Conservation (phyloP, 2,329 filamentous ascomycete genomes). For the Lomentospora prolificans region DNA sequence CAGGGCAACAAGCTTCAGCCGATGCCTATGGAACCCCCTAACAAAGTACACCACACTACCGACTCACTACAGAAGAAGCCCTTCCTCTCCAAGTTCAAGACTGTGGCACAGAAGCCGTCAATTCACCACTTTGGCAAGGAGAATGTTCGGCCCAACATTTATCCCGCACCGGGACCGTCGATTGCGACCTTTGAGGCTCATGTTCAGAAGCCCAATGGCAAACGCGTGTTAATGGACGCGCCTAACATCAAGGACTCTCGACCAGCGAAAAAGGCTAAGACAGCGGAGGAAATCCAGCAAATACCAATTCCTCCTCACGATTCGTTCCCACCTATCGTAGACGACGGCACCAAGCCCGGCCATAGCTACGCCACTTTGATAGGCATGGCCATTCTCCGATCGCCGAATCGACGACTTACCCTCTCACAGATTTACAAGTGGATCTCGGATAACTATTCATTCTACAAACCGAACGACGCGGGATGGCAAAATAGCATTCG, state of each 20-base stretch:
- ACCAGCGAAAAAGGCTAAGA: constrained; percentile 57
- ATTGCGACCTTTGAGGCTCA: constrained; percentile 24
- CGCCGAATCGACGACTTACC: constrained; percentile 73
- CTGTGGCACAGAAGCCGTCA: constrained; percentile 41
- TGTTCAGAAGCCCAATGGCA: constrained; percentile 37
- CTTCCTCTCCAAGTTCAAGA: constrained; percentile 49
- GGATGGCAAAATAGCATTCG: constrained; percentile 99
- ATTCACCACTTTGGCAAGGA: constrained; percentile 44
- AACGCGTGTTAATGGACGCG: constrained; percentile 61
- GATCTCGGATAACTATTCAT: constrained; percentile 92
- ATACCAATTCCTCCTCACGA: constrained; percentile 48
- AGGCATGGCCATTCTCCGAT: constrained; percentile 90
- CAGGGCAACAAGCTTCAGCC: constrained; percentile 50
- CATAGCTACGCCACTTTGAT: constrained; percentile 94
- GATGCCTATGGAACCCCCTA: constrained; percentile 53
- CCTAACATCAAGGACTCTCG: constrained; percentile 61
- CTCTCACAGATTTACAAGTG: constrained; percentile 97
- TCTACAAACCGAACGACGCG: constrained; percentile 74
- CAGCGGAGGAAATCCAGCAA: constrained; percentile 25
- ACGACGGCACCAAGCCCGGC: constrained; percentile 80
- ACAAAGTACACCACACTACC: constrained; percentile 41
- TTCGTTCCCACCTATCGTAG: constrained; percentile 71
- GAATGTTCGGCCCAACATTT: constrained; percentile 42
- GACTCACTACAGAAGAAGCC: constrained; percentile 64
- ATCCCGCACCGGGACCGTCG: constrained; percentile 34